These are phyloP conservation scores for Epichloe elymi DNA, from an alignment of 2,329 filamentous ascomycete species.

Conservation along the genomic window DNA sequence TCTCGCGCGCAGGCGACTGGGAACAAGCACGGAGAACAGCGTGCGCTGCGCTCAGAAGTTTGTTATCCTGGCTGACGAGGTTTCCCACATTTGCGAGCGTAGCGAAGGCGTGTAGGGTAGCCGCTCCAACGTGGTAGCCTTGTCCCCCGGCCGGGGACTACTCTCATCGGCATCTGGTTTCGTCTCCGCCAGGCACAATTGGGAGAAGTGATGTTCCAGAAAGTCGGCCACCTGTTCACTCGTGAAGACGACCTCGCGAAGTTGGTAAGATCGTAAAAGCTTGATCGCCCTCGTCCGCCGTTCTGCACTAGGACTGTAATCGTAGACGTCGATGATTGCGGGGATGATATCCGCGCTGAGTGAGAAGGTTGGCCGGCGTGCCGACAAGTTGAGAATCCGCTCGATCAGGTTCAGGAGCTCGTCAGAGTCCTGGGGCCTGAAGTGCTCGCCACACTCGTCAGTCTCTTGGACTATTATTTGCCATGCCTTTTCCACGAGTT, in stretches of 20 bases:
- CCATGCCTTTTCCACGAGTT: neutral
- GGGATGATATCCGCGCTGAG: conserved; percentile 4
- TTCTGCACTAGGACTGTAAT: neutral
- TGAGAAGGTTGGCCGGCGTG: neutral
- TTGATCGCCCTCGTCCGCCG: neutral
- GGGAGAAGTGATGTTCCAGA: conserved; percentile 1
- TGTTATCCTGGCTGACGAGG: neutral
- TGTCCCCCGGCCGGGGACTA: neutral
- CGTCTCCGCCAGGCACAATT: neutral
- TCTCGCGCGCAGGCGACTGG: neutral
- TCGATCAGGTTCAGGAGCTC: conserved; percentile 3
- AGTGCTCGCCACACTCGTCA: neutral
- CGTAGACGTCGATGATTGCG: conserved; percentile 1
- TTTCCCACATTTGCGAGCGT: conserved; percentile 1
- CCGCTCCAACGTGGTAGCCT: neutral
- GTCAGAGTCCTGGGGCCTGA: neutral
- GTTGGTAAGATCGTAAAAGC: conserved; percentile 1
- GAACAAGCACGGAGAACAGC: neutral
- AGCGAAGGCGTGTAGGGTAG: neutral
- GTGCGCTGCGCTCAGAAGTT: neutral
- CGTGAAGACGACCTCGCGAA: conserved; percentile 2
- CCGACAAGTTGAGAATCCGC: neutral
- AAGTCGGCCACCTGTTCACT: conserved; percentile 3
- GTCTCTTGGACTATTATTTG: neutral
- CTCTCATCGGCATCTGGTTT: neutral